Evolutionary conservation across 1,284 basidiomycete species (phyloP).

Genomic region (Rhodofomes roseus): DNA sequence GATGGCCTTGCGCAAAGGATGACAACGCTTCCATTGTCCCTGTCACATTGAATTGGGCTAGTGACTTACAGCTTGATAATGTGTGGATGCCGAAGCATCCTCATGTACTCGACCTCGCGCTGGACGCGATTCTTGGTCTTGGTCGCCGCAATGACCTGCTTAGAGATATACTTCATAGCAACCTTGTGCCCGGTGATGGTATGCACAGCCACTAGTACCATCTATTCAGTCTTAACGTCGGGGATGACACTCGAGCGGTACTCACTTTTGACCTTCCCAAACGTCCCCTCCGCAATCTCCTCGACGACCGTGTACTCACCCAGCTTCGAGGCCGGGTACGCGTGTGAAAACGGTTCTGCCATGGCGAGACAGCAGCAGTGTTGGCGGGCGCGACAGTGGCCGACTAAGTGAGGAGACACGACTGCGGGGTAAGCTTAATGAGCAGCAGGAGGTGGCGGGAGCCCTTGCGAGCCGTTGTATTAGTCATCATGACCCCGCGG

Average conservation of each 20-base stretch:
- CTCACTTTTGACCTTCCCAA: slow-evolving; percentile 98
- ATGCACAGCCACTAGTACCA: slow-evolving; percentile 81
- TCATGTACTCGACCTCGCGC: slow-evolving; percentile 94
- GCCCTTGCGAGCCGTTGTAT: background rate
- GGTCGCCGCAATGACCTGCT: slow-evolving; percentile 88
- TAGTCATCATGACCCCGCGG: background rate
- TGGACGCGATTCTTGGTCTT: slow-evolving; percentile 92
- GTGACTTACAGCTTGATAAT: slow-evolving; percentile 85
- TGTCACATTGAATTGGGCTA: slow-evolving; percentile 1
- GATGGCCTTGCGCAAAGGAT: background rate
- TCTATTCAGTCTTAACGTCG: background rate
- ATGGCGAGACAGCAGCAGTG: slow-evolving; percentile 11
- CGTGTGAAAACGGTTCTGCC: slow-evolving; percentile 22
- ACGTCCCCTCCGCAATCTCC: slow-evolving; percentile 87
- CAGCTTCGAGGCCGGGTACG: slow-evolving; percentile 56
- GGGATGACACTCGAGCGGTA: slow-evolving; percentile 2
- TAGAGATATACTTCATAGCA: slow-evolving; percentile 97
- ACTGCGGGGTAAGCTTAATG: background rate
- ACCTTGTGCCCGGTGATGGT: slow-evolving; percentile 94
- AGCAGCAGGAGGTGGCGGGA: background rate
- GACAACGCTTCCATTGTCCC: background rate
- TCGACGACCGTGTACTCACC: slow-evolving; percentile 75
- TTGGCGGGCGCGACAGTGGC: slow-evolving; percentile 2
- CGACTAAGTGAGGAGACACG: background rate
- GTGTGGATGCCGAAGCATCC: slow-evolving; percentile 87